Percentiles rank a stretch among this genome's conserved stretches.
phyloP scores from a whole-genome alignment of 2,329 filamentous ascomycete species.

The Teratosphaeriaceae sp. region DNA sequence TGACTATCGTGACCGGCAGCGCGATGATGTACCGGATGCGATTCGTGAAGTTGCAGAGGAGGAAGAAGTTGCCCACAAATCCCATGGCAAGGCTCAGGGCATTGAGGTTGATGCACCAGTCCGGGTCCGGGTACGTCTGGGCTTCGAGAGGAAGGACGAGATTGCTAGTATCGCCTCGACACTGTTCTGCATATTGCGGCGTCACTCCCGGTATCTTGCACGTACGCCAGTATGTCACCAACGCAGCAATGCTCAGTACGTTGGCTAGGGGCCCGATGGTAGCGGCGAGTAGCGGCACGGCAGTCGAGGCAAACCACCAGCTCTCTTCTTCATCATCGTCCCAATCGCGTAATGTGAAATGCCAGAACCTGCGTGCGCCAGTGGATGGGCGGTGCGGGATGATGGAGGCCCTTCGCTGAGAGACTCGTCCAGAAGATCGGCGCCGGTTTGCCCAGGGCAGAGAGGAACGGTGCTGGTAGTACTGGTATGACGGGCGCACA shows the following conservation, averaged over 20 bases:
- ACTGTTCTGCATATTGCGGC: slow-evolving; percentile 34
- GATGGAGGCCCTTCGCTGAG: slow-evolving; percentile 11
- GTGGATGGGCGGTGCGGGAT: slow-evolving; percentile 9
- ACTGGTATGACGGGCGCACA: slow-evolving; percentile 19
- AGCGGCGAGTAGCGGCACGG: slow-evolving; percentile 61
- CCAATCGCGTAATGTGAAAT: slow-evolving; percentile 23
- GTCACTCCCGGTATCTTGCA: slow-evolving; percentile 36
- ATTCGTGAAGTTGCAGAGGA: slow-evolving; percentile 81
- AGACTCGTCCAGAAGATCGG: slow-evolving; percentile 9
- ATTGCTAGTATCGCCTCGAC: slow-evolving; percentile 14
- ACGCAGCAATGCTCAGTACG: slow-evolving; percentile 76
- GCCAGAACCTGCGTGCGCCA: slow-evolving; percentile 15
- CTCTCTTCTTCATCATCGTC: slow-evolving; percentile 27
- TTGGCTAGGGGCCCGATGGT: slow-evolving; percentile 82
- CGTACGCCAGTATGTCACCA: slow-evolving; percentile 75
- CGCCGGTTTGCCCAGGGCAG: slow-evolving; percentile 8
- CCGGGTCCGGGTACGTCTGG: slow-evolving; percentile 58
- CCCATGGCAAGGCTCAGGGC: slow-evolving; percentile 70
- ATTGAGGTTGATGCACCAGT: slow-evolving; percentile 69
- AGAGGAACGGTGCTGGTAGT: slow-evolving; percentile 5
- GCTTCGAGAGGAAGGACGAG: slow-evolving; percentile 47
- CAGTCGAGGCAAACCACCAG: slow-evolving; percentile 33
- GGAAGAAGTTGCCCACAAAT: slow-evolving; percentile 69
- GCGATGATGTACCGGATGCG: slow-evolving; percentile 74
- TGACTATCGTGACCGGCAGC: slow-evolving; percentile 72